phyloP scores from a whole-genome alignment of 2,329 filamentous ascomycete species.

The Didymella segeticola region DNA sequence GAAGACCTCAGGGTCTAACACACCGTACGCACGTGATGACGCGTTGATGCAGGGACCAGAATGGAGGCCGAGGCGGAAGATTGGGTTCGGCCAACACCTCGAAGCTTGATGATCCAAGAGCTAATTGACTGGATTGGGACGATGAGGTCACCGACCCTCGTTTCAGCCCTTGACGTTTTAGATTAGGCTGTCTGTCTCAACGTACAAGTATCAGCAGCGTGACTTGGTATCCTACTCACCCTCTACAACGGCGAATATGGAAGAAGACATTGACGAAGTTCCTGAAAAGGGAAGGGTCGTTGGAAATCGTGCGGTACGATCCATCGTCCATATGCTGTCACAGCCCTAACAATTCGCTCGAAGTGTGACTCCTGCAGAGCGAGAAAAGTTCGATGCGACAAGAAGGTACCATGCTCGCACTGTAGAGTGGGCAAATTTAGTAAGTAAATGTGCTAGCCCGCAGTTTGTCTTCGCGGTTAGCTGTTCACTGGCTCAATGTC shows the following conservation, averaged over 20 bases:
- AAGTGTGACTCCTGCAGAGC: constrained; percentile 47
- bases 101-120: not conserved
- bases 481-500: no score
- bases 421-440: constrained; percentile 46
- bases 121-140: not conserved
- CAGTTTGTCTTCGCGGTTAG: no score
- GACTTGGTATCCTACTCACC: not conserved
- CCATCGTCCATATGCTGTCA: not conserved
- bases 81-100: no score
- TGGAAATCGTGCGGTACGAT: constrained; percentile 1
- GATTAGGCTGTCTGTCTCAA: not conserved
- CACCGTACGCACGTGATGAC: not conserved
- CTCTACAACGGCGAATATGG: not conserved
- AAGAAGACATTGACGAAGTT: not conserved
- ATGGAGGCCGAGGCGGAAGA: no score
- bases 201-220: not conserved
- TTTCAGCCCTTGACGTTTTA: not conserved
- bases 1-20: not conserved
- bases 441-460: no score
- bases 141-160: not conserved
- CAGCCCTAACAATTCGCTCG: not conserved
- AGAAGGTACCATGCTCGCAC: constrained; percentile 44
- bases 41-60: not conserved
- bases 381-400: constrained; percentile 46
- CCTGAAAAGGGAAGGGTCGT: not conserved